Percentiles rank a stretch among this genome's conserved stretches.
These are phyloP conservation scores for Solanum dulcamara DNA, from an alignment of 257 asterid genomes.

Conservation along the genomic window DNA sequence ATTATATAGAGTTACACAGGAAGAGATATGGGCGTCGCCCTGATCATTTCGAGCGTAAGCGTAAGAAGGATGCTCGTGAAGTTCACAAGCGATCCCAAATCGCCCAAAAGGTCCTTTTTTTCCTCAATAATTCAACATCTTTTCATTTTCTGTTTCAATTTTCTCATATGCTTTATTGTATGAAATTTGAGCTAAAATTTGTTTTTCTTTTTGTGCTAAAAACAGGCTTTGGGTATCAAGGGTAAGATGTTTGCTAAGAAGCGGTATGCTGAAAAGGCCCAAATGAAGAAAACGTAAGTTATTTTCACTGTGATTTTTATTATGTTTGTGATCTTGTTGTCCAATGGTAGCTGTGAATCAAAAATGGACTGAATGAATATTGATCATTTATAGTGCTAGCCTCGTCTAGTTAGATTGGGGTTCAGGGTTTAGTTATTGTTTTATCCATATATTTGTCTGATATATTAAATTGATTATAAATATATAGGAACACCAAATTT, in stretches of 20 bases:
- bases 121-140: neutral
- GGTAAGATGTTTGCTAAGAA: conserved; percentile 87
- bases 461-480: neutral
- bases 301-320: neutral
- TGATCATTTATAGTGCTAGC: neutral
- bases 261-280: conserved; percentile 82
- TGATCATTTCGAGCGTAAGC: conserved; percentile 83
- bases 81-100: conserved; percentile 74
- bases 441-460: neutral
- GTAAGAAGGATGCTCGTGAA: conserved; percentile 96
- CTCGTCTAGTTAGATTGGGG: neutral
- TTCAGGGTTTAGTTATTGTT: neutral
- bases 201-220: neutral
- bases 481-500: neutral
- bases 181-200: neutral
- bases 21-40: conserved; percentile 87
- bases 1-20: conserved; percentile 75
- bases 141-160: neutral
- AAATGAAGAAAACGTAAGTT: conserved; percentile 85
- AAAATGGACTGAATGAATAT: neutral
- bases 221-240: conserved; percentile 86
- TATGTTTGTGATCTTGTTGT: neutral
- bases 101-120: conserved; percentile 49
- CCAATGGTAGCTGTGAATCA: neutral
- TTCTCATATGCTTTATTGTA: neutral